Conservation (phyloP, 2,329 filamentous ascomycete genomes). For the Talaromyces sp. region DNA sequence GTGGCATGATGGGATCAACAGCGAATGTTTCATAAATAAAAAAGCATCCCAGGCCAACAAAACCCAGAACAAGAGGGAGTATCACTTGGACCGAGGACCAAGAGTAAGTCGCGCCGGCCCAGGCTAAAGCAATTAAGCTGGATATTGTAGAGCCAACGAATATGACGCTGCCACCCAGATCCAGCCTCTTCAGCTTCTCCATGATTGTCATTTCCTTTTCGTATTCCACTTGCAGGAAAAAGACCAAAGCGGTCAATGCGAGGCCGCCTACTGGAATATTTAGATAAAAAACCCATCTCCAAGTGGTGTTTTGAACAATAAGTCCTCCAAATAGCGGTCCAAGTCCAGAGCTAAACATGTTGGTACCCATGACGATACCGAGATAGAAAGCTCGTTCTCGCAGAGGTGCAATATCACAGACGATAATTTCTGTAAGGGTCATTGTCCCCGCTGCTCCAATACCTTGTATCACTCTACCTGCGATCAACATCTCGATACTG, state of each 20-base stretch:
- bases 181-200: conserved; percentile 23
- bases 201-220: conserved; percentile 6
- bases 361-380: conserved; percentile 23
- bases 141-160: conserved; percentile 27
- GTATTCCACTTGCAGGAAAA: conserved; percentile 26
- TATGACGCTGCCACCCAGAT: conserved; percentile 30
- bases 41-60: conserved; percentile 25
- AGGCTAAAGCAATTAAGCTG: conserved; percentile 31
- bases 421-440: conserved; percentile 42
- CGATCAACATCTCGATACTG: conserved; percentile 49
- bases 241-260: conserved; percentile 23
- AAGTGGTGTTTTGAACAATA: conserved; percentile 24
- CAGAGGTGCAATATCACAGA: conserved; percentile 47
- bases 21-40: conserved; percentile 18
- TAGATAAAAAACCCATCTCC: conserved; percentile 36
- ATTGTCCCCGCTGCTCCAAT: conserved; percentile 45
- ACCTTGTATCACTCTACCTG: conserved; percentile 56
- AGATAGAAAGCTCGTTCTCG: conserved; percentile 30
- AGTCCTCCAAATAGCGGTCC: conserved; percentile 45
- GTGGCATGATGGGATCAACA: conserved; percentile 40
- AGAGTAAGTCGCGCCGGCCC: conserved; percentile 28
- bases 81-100: conserved; percentile 31
- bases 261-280: conserved; percentile 28
- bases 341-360: conserved; percentile 41
- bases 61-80: conserved; percentile 28